Evolutionary conservation across 225 moss, liverwort and hornwort genomes (phyloP), one percentile per base, ranked within the genome.

Genomic region (Ulota crispa): DNA sequence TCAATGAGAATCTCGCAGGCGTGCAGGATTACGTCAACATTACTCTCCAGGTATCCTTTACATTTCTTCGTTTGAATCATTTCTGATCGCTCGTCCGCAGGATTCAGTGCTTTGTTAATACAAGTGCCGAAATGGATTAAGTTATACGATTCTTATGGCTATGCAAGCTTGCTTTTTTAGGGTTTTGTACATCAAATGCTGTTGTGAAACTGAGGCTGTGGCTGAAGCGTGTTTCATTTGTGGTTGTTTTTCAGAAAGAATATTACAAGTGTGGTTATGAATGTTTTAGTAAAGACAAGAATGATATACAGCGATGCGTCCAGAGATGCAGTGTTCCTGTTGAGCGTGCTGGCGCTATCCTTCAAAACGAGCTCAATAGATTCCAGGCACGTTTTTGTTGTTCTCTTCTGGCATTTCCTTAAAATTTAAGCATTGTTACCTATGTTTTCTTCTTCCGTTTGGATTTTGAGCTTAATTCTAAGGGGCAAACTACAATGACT

Each of bases 241-340:
- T 77, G 74, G 43, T 16, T 80, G 65, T 34, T 70, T 42, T 50
- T 36, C 91, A 91, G 91, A 91, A 91, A 87, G 91, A 91, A 68
- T 91, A 89, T 43, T 91, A 89, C 78, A 91, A 83, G 82, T 91
- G 91, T 61, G 91, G 87, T 26, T 91, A 91, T 77, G 91, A 91
- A 72, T 91, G 91, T 78, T 91, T 91, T 76, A 76, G 72, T 79
- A 88, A 81, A 85, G 86, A 84, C 60, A 91, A 87, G 75, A 80
- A 88, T 72, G 86, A 91, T 11, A 87, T 91, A 43, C 88, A 82
- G 72, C 85, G 91, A 81, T 91, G 91, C 61, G 84, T 91, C 42
- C 78, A 91, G 74, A 85, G 85, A 76, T 91, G 91, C 67, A 87
- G 85, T 56, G 56, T 81, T 68, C 91, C 91, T 76, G 91, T 87